Percentiles rank a stretch among this genome's conserved stretches.
Conservation (phyloP, 345 rosid genomes). For the Eucalyptus melliodora region DNA sequence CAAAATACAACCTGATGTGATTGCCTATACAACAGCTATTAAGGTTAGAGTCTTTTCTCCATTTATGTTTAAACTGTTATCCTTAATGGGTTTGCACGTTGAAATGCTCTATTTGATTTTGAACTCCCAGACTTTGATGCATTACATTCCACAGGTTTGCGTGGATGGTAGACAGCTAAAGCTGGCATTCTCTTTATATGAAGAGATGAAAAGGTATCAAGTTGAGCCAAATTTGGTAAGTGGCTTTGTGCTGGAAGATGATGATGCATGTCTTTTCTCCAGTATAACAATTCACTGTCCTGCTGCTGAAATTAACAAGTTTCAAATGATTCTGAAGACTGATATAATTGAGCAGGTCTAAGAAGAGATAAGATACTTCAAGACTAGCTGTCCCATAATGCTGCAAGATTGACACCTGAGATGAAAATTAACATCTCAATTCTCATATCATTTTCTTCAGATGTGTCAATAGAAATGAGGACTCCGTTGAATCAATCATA, state of each 20-base stretch:
- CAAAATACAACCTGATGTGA: slow-evolving; percentile 75
- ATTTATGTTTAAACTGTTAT: not conserved
- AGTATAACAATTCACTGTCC: not conserved
- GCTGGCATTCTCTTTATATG: slow-evolving; percentile 69
- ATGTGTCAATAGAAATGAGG: not conserved
- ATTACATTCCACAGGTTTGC: slow-evolving; percentile 37
- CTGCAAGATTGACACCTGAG: not conserved
- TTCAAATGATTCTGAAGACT: not conserved
- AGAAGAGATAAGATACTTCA: not conserved
- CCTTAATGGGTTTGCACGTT: not conserved
- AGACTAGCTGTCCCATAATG: not conserved
- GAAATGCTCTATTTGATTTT: not conserved
- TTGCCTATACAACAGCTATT: slow-evolving; percentile 86
- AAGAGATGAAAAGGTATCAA: slow-evolving; percentile 72
- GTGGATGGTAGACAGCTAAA: slow-evolving; percentile 43
- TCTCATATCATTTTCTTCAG: not conserved
- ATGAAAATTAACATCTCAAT: not conserved
- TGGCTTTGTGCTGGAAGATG: not conserved
- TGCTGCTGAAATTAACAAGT: not conserved
- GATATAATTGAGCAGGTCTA: not conserved
- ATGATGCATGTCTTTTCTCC: not conserved
- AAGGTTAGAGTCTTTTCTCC: slow-evolving; percentile 34
- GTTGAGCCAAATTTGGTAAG: slow-evolving; percentile 76
- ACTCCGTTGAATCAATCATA: not conserved
- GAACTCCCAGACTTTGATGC: not conserved